Percentiles rank a stretch among this genome's conserved stretches.
phyloP scores from a whole-genome alignment of 177 flowering plant genomes.

The Tripterygium wilfordii region DNA sequence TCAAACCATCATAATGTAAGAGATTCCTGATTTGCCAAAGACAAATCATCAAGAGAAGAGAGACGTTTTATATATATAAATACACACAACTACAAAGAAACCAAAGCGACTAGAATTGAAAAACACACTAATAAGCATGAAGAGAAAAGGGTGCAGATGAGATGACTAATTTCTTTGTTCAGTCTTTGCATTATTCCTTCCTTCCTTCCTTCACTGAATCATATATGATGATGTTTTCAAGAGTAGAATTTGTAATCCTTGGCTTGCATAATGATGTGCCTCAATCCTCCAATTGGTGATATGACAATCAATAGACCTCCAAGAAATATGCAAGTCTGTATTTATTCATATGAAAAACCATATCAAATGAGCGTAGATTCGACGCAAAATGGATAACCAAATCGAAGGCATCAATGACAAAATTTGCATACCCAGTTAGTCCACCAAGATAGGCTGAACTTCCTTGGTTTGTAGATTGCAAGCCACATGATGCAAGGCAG shows the following conservation, averaged over 20 bases:
- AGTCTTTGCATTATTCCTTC: no score
- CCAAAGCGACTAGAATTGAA: no score
- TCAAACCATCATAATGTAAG: no score
- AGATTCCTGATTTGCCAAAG: no score
- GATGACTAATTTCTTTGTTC: no score
- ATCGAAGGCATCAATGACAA: not conserved
- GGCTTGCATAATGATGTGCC: constrained; percentile 34
- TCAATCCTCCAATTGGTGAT: constrained; percentile 44
- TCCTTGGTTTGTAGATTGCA: constrained; percentile 51
- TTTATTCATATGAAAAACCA: not conserved
- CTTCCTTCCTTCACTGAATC: no score
- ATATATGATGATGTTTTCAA: constrained; percentile 15
- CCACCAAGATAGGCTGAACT: constrained; percentile 62
- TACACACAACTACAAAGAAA: no score
- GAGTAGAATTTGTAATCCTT: constrained; percentile 39
- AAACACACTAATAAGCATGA: no score
- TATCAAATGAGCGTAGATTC: not conserved
- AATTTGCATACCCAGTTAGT: constrained; percentile 55
- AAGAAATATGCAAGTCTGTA: constrained; percentile 46
- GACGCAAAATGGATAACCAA: not conserved
- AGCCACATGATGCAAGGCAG: constrained; percentile 92
- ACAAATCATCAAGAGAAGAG: no score
- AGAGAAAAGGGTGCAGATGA: no score
- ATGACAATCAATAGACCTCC: constrained; percentile 38
- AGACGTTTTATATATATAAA: no score